A percentile compares a stretch with the other conserved stretches of the same genome.
Evolutionary conservation across 2,329 filamentous ascomycete species (phyloP).

Genomic region (Anisogramma anomala): DNA sequence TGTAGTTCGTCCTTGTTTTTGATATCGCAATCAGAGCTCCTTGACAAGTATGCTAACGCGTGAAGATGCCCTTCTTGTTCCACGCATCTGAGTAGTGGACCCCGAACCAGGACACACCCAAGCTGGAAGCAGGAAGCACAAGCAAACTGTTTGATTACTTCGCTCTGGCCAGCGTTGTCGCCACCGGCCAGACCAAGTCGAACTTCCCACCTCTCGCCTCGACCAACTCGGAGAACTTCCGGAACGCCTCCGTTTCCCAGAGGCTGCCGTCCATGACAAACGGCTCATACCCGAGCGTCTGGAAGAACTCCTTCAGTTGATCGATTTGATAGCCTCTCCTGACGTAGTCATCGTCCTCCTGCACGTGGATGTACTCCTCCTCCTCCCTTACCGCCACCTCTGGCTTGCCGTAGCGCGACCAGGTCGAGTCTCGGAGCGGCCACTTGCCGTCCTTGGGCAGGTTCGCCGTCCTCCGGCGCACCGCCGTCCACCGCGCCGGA

Average conservation of each 20-base stretch:
- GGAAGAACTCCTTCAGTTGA: constrained; percentile 7
- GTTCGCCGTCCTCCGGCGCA: constrained; percentile 5
- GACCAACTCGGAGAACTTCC: background rate
- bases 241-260: constrained; percentile 2
- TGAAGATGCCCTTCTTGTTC: no score
- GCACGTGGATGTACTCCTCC: background rate
- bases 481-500: background rate
- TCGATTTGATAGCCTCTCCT: constrained; percentile 1
- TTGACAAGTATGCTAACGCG: no score
- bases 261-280: constrained; percentile 5
- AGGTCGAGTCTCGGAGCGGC: constrained; percentile 4
- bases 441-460: constrained; percentile 6
- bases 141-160: no score
- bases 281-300: constrained; percentile 5
- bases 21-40: no score
- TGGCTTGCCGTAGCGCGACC: constrained; percentile 3
- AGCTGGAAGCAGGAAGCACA: no score
- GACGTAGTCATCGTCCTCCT: constrained; percentile 1
- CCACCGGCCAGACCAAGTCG: constrained; percentile 3
- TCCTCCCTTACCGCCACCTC: background rate
- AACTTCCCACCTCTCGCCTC: background rate
- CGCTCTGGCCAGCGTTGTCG: background rate
- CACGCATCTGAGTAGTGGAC: no score
- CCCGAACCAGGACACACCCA: no score
- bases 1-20: no score